Percentiles rank a stretch among this genome's conserved stretches.
Conservation (phyloP, 2,329 filamentous ascomycete species). For the Bimuria novae-zelandiae region DNA sequence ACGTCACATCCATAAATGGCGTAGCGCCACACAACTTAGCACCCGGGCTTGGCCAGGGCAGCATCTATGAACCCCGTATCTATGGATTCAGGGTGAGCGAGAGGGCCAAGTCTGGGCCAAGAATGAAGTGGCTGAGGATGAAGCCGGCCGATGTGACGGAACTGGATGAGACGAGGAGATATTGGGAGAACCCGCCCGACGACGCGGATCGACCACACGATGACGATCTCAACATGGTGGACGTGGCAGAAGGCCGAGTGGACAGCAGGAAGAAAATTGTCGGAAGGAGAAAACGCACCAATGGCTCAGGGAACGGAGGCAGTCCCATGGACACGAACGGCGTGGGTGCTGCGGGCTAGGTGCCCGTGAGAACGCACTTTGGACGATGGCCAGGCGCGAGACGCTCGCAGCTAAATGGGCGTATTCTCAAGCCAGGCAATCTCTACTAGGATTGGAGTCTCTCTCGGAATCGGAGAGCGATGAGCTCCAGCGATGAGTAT, state of each 20-base stretch:
- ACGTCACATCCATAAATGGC: slow-evolving; percentile 70
- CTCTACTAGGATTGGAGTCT: not conserved
- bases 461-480: no score
- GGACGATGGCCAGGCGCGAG: not conserved
- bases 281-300: slow-evolving; percentile 40
- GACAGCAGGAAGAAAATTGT: slow-evolving; percentile 46
- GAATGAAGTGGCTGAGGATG: slow-evolving; percentile 95
- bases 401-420: not conserved
- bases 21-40: slow-evolving; percentile 85
- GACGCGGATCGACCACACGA: slow-evolving; percentile 43
- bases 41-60: slow-evolving; percentile 78
- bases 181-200: slow-evolving; percentile 52
- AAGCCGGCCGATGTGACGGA: slow-evolving; percentile 80
- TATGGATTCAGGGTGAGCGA: slow-evolving; percentile 97
- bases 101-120: slow-evolving; percentile 82
- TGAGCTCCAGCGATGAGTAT: no score
- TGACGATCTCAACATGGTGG: slow-evolving; percentile 47
- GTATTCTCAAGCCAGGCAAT: no score
- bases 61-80: slow-evolving; percentile 92
- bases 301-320: slow-evolving; percentile 32
- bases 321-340: slow-evolving; percentile 50
- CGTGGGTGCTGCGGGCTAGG: slow-evolving; percentile 34
- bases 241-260: slow-evolving; percentile 39
- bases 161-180: slow-evolving; percentile 71
- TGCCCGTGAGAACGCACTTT: not conserved